phyloP scores from a whole-genome alignment of 2,329 filamentous ascomycete species.

The Cladophialophora bantiana region DNA sequence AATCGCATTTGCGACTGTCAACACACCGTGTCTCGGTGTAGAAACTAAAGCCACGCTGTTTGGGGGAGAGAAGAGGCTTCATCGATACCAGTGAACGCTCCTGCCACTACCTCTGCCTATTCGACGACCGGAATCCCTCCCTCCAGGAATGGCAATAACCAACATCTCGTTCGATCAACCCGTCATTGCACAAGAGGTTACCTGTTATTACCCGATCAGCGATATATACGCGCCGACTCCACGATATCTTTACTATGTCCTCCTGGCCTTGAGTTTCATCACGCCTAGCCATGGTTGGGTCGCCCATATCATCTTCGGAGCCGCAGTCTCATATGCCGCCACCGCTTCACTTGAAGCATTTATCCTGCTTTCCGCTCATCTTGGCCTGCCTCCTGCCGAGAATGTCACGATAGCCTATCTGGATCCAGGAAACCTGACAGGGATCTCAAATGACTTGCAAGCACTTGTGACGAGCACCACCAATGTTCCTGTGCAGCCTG shows the following conservation, averaged over 20 bases:
- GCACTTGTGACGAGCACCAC: constrained; percentile 38
- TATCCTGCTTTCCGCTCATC: constrained; percentile 42
- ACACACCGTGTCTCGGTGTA: not conserved
- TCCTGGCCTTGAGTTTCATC: constrained; percentile 43
- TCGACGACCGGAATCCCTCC: not conserved
- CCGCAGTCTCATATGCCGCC: constrained; percentile 46
- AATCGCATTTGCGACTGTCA: not conserved
- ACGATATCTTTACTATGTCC: constrained; percentile 46
- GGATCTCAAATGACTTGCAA: constrained; percentile 33
- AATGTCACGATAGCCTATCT: constrained; percentile 42
- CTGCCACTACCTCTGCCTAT: not conserved
- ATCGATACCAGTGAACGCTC: not conserved
- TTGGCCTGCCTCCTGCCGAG: constrained; percentile 23
- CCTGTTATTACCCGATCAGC: constrained; percentile 46
- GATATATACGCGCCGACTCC: constrained; percentile 46
- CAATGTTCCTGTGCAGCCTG: constrained; percentile 41
- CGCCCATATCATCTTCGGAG: constrained; percentile 45
- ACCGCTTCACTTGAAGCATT: constrained; percentile 46
- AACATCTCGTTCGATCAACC: constrained; percentile 1
- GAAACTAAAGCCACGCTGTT: not conserved
- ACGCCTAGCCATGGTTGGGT: constrained; percentile 46
- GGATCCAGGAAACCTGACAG: not conserved
- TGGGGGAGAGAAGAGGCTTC: not conserved
- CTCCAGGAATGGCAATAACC: not conserved
- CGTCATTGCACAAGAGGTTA: constrained; percentile 44